Percentiles rank a stretch among this genome's conserved stretches.
Conservation (phyloP, 2,329 filamentous ascomycete species). For the Leptosphaerulina australis region DNA sequence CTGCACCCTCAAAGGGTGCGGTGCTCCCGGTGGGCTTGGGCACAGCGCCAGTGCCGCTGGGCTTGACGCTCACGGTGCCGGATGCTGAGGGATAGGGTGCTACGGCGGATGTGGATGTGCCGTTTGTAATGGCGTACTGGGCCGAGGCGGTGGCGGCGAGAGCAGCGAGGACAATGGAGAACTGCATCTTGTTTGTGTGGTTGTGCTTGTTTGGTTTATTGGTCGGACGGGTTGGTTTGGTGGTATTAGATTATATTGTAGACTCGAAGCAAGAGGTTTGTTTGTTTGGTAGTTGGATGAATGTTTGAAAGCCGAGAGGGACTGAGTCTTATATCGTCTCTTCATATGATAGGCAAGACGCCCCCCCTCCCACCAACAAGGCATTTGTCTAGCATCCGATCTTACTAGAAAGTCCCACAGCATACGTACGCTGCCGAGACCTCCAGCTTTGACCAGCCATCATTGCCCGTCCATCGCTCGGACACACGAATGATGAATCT, state of each 20-base stretch:
- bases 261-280: neutral
- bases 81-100: constrained; percentile 37
- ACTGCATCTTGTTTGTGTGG: constrained; percentile 35
- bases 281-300: neutral
- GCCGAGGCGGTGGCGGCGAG: constrained; percentile 39
- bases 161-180: constrained; percentile 37
- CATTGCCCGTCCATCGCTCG: neutral
- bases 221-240: neutral
- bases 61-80: constrained; percentile 19
- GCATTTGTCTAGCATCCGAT: neutral
- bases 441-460: constrained; percentile 14
- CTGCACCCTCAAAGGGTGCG: constrained; percentile 39
- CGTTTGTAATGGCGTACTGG: constrained; percentile 32
- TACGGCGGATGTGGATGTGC: constrained; percentile 22
- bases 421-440: constrained; percentile 13
- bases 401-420: constrained; percentile 2
- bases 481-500: neutral
- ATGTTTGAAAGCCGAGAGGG: neutral
- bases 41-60: constrained; percentile 19
- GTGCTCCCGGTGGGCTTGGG: constrained; percentile 21
- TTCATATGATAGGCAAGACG: no score
- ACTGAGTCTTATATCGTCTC: neutral
- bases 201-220: constrained; percentile 3
- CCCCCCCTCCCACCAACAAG: no score
- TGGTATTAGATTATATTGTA: neutral